Percentiles rank a stretch among this genome's conserved stretches.
These are phyloP conservation scores for Aphanomyces euteiches DNA, from an alignment of 352 stramenopile genomes.

Conservation along the genomic window DNA sequence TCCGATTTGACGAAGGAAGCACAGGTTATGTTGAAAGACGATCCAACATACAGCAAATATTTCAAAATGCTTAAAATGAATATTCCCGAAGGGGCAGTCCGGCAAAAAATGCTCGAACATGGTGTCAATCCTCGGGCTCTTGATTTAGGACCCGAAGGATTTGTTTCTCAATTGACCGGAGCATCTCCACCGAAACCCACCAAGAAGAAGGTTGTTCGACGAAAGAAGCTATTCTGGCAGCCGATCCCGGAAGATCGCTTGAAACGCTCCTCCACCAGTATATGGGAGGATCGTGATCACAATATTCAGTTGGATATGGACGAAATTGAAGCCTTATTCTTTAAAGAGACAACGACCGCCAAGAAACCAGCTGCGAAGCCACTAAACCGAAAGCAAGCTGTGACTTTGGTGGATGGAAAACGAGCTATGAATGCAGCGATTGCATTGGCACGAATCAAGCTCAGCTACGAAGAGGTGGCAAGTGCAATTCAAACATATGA, in stretches of 20 bases:
- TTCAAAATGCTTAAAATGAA: slow-evolving; percentile 80
- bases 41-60: slow-evolving; percentile 49
- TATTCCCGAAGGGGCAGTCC: slow-evolving; percentile 47
- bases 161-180: slow-evolving; percentile 36
- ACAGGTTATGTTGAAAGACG: slow-evolving; percentile 35
- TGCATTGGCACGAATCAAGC: slow-evolving; percentile 91
- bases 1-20: slow-evolving; percentile 16
- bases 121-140: slow-evolving; percentile 55
- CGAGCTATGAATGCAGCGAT: slow-evolving; percentile 98
- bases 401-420: slow-evolving; percentile 94
- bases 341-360: slow-evolving; percentile 53
- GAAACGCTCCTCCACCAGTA: slow-evolving; percentile 66
- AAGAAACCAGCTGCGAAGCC: slow-evolving; percentile 56
- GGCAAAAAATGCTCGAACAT: slow-evolving; percentile 59
- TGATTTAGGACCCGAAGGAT: slow-evolving; percentile 58
- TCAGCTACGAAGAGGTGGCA: slow-evolving; percentile 87
- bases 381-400: slow-evolving; percentile 70
- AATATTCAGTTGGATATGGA: slow-evolving; percentile 86
- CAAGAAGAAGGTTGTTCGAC: slow-evolving; percentile 32
- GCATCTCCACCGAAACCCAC: slow-evolving; percentile 37
- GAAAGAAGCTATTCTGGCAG: slow-evolving; percentile 89
- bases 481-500: slow-evolving; percentile 68
- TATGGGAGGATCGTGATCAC: slow-evolving; percentile 69
- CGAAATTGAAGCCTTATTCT: slow-evolving; percentile 83
- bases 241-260: slow-evolving; percentile 78